A percentile compares a stretch with the other conserved stretches of the same genome.
phyloP scores from a whole-genome alignment of 768 basidiomycete genomes.

The Cystoderma amianthinum region DNA sequence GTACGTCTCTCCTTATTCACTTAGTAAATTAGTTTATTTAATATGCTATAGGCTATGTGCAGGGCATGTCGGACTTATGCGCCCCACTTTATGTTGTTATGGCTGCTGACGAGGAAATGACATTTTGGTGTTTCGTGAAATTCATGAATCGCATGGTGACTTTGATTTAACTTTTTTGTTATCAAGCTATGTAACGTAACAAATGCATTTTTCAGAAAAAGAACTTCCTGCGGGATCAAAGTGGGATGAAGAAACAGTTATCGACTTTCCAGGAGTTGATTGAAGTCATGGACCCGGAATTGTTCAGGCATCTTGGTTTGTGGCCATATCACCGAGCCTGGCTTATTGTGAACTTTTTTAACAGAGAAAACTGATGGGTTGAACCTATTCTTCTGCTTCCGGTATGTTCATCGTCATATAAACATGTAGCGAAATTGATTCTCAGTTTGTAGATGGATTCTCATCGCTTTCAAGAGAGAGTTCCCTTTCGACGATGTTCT shows the following conservation, averaged over 20 bases:
- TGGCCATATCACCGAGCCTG: constrained; percentile 5
- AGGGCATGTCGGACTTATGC: constrained; percentile 97
- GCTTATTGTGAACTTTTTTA: not conserved
- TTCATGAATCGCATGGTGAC: constrained; percentile 94
- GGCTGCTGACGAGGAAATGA: constrained; percentile 81
- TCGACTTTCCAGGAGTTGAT: constrained; percentile 87
- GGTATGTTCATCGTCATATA: constrained; percentile 44
- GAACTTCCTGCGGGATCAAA: constrained; percentile 95
- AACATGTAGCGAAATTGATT: too few relatives aligned
- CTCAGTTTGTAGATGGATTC: constrained; percentile 82
- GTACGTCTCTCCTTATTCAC: constrained; percentile 33
- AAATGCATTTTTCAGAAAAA: constrained; percentile 54
- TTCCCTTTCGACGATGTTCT: constrained; percentile 90
- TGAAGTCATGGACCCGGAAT: constrained; percentile 89
- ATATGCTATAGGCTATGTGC: constrained; percentile 74
- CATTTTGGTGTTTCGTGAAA: constrained; percentile 95
- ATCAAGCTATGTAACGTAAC: not conserved
- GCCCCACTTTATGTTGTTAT: constrained; percentile 91
- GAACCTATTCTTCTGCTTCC: constrained; percentile 97
- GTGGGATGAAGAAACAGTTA: constrained; percentile 95
- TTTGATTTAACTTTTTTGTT: constrained; percentile 6
- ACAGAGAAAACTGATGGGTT: constrained; percentile 82
- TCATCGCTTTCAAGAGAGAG: constrained; percentile 95
- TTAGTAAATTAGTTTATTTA: not conserved
- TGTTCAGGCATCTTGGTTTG: constrained; percentile 84